phyloP scores from a whole-genome alignment of 345 rosid species.

The Arabidopsis suecica region DNA sequence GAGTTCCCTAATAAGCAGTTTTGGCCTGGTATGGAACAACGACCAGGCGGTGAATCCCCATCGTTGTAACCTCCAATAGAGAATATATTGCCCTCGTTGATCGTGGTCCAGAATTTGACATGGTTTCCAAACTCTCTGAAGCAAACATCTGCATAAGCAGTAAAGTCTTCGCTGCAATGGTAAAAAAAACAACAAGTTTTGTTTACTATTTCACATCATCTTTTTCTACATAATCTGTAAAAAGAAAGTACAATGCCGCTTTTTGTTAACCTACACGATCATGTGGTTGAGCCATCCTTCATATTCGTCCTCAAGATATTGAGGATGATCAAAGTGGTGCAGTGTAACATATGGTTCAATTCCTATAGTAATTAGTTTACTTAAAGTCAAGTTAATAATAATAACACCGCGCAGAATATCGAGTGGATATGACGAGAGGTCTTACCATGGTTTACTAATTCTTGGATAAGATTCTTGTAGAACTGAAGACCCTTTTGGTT shows the following conservation, averaged over 20 bases:
- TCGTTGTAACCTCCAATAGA: conserved; percentile 42
- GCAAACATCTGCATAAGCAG: too few relatives aligned
- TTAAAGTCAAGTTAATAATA: neutral
- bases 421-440: too few relatives aligned
- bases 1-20: conserved; percentile 55
- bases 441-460: neutral
- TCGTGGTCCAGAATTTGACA: conserved; percentile 62
- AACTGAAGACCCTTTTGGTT: neutral
- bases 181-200: conserved; percentile 57
- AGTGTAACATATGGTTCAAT: neutral
- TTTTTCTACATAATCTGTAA: too few relatives aligned
- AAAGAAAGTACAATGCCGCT: neutral
- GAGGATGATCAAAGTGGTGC: neutral
- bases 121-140: conserved; percentile 69
- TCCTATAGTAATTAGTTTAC: neutral
- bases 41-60: conserved; percentile 46
- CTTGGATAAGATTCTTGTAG: neutral
- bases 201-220: neutral
- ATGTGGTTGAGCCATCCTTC: neutral
- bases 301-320: neutral
- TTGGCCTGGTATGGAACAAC: conserved; percentile 44
- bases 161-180: conserved; percentile 13
- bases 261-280: neutral
- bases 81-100: conserved; percentile 63
- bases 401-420: too few relatives aligned